These are phyloP conservation scores for Penicillium glabrum DNA, from an alignment of 2,329 filamentous ascomycete genomes.

Conservation along the genomic window DNA sequence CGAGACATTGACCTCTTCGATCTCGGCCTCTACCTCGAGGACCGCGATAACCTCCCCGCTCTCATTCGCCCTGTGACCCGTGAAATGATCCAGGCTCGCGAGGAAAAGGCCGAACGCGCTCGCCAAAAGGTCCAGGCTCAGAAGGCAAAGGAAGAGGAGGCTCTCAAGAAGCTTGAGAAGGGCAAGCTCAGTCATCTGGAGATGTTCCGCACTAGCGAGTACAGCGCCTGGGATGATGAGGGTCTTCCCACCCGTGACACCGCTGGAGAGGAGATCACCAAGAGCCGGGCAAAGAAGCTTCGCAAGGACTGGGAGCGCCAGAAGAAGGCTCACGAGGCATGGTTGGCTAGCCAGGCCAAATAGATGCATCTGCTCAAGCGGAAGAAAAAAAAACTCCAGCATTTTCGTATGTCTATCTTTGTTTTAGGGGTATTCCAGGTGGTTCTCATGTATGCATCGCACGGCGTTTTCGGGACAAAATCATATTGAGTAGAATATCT, in stretches of 20 bases:
- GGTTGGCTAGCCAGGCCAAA: constrained; percentile 24
- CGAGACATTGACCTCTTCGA: constrained; percentile 80
- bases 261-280: constrained; percentile 76
- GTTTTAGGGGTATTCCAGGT: not conserved
- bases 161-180: constrained; percentile 52
- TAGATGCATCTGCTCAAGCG: constrained; percentile 3
- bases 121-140: constrained; percentile 51
- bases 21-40: constrained; percentile 83
- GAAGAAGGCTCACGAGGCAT: constrained; percentile 61
- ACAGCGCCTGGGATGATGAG: constrained; percentile 76
- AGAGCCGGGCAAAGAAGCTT: constrained; percentile 76
- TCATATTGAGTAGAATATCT: not conserved
- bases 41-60: constrained; percentile 68
- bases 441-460: constrained; percentile 17
- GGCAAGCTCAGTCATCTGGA: constrained; percentile 58
- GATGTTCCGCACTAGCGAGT: constrained; percentile 63
- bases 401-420: constrained; percentile 1
- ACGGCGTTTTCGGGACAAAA: constrained; percentile 16
- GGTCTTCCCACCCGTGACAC: constrained; percentile 76
- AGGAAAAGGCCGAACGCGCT: constrained; percentile 53
- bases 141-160: constrained; percentile 58
- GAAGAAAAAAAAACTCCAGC: not conserved
- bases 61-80: constrained; percentile 68
- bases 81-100: constrained; percentile 55
- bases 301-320: constrained; percentile 88